Evolutionary conservation across 805 yeast genomes (phyloP), one percentile per base, ranked within the genome.

Genomic region (Saccharomycopsis oosterbeekiorum): DNA sequence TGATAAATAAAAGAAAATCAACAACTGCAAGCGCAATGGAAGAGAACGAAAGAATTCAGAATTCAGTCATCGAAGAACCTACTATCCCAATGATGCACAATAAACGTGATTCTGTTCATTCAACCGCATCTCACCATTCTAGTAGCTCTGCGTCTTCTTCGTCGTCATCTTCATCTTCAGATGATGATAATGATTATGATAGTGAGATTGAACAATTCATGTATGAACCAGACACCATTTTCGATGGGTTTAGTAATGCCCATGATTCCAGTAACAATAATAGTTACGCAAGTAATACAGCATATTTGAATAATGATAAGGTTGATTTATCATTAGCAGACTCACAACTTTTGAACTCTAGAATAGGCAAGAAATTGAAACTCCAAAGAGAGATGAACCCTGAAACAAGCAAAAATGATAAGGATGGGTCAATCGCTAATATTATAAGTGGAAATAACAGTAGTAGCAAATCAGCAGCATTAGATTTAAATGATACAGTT

Each of bases 361-460:
- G 64, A 55, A 56, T 59, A n/a, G 56, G 57, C 2, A 59, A 56
- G 39, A 62, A 62, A 37, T 24, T 62, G 12, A 51, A 57, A 29
- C 60, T 62, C 26, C 64, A 62, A 43, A 34, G 60, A 57, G 60
- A 59, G 29, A 53, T 29, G 39, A 29, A 36, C 4, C 41, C 56
- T 53, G 53, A 34, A 15, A 19, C 53, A n/a, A 39, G 17, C 9
- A 15, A 40, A 41, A 56, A 56, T 36, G 59, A 39, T 4, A 56
- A 41, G 24, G 47, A 56, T 21, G 53, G 29, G 24, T 21, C 47
- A 4, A n/a, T 29, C 14, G 21, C 34, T 40, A 41, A 17, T 24
- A 19, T 21, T 9, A 34, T 15, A 12, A 55, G 37, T 37, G 56
- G 40, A n/a, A 55, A 21, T 39, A 55, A 24, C 19, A 15, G 39